Evolutionary conservation across 441 rosid species (phyloP).

Genomic region (Syzygium malaccense): DNA sequence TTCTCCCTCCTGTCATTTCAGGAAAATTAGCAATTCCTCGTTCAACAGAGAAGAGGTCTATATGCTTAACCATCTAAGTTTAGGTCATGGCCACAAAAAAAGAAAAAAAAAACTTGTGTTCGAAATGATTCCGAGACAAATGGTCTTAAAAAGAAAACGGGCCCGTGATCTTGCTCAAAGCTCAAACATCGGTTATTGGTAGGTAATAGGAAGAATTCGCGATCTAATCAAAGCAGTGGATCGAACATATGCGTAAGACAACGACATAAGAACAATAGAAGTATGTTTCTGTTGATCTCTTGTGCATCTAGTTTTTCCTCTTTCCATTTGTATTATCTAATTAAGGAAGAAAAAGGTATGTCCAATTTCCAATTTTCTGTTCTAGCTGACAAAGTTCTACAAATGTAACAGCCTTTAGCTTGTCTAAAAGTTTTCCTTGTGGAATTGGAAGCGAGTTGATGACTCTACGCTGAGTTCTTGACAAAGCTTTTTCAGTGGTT

Average conservation of each 20-base stretch:
- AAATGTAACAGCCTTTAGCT: not conserved
- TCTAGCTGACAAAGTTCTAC: not conserved
- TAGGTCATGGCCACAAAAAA: not conserved
- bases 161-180: not conserved
- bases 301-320: not conserved
- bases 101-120: not conserved
- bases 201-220: not conserved
- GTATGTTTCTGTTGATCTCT: not conserved
- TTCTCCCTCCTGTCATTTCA: not conserved
- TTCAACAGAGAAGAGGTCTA: not conserved
- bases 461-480: conserved; percentile 73
- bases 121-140: not conserved
- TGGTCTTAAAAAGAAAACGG: not conserved
- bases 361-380: not conserved
- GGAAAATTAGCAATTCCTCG: not conserved
- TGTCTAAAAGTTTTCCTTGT: conserved; percentile 81
- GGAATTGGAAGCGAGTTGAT: conserved; percentile 79
- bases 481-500: conserved; percentile 53
- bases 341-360: not conserved
- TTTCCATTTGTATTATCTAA: not conserved
- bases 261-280: not conserved
- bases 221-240: not conserved
- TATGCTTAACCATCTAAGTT: not conserved
- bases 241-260: not conserved
- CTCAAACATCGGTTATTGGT: not conserved